Base-by-base conservation (phyloP, 2,329 filamentous ascomycete species). In the Neoascochyta sp. region DNA sequence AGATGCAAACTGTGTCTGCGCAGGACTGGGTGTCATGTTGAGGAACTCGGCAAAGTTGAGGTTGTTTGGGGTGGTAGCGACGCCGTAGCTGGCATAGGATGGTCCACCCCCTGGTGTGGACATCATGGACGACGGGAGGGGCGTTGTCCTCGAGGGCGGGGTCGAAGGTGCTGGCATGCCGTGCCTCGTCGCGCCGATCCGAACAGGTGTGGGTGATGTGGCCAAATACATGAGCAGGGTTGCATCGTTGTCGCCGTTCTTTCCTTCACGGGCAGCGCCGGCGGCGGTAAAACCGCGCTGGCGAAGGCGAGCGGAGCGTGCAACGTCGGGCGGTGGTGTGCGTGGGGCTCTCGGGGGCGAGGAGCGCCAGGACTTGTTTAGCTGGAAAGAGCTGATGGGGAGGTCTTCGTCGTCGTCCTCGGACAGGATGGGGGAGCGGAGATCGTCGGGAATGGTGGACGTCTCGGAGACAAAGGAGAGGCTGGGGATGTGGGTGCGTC, bases 1-100 rank as follows among this genome's bases (percentile, higher is more conserved):
- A 14, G 34, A 33, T 23, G 29, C 35, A 47, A 80, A 86, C 16
- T 43, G 41, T 16, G 52, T 43, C 67, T 95, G 92, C 15, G 87
- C 92, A 12, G 92, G 92, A 55, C 87, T 95, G 0, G 92, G 92
- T 5, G 92, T 95, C 60, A 96, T 90, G 65, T 96, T 95, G 58
- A 96, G 83, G 65, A 95, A 98, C 59, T 98, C 92, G 29, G 88
- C 80, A 66, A 96, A 94, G 67, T 96, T 93, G 64, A 96, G 93
- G 26, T 73, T 77, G 55, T 89, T 84, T 10, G 82, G 82, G 0
- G 90, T 90, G 1, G 90, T 96, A 42, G 78, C 80, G 29, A 83
- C 78, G 52, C 64, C 66, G 33, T 80, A 74, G 27, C 74, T 73
- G 24, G 82, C 63, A 52, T 80, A 83, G 21, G 56, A 53, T 21